Evolutionary conservation across 1,284 basidiomycete species (phyloP).

Genomic region (Serendipita sp.): DNA sequence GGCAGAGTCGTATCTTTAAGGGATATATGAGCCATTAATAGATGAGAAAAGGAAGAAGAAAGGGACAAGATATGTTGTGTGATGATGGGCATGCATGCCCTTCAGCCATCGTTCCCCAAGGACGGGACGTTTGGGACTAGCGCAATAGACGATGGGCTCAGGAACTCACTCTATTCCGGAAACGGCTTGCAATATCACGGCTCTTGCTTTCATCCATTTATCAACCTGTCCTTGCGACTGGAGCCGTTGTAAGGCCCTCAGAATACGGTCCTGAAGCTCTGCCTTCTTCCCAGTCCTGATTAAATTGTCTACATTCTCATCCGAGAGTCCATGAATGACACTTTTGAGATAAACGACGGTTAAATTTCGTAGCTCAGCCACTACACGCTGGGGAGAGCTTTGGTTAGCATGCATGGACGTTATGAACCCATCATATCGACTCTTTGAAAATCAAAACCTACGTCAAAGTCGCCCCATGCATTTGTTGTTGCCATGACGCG

Average conservation of each 20-base stretch:
- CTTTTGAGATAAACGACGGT: conserved; percentile 37
- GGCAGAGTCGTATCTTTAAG: too few relatives aligned
- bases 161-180: conserved; percentile 42
- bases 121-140: too few relatives aligned
- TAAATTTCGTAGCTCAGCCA: conserved; percentile 11
- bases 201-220: conserved; percentile 45
- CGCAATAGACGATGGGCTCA: background rate
- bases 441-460: conserved; percentile 21
- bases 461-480: conserved; percentile 50
- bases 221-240: conserved; percentile 29
- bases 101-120: too few relatives aligned
- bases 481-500: background rate
- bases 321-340: conserved; percentile 57
- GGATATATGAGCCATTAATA: too few relatives aligned
- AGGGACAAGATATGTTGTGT: too few relatives aligned
- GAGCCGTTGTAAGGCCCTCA: conserved; percentile 12
- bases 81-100: too few relatives aligned
- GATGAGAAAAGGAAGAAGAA: too few relatives aligned
- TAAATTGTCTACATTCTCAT: conserved; percentile 51
- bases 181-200: conserved; percentile 46
- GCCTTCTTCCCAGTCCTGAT: conserved; percentile 72
- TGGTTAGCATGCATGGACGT: background rate
- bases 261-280: conserved; percentile 63
- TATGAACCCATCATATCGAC: background rate
- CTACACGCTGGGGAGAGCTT: conserved; percentile 11